phyloP scores from a whole-genome alignment of 495 filamentous ascomycete species.

The Immersiella caudata region DNA sequence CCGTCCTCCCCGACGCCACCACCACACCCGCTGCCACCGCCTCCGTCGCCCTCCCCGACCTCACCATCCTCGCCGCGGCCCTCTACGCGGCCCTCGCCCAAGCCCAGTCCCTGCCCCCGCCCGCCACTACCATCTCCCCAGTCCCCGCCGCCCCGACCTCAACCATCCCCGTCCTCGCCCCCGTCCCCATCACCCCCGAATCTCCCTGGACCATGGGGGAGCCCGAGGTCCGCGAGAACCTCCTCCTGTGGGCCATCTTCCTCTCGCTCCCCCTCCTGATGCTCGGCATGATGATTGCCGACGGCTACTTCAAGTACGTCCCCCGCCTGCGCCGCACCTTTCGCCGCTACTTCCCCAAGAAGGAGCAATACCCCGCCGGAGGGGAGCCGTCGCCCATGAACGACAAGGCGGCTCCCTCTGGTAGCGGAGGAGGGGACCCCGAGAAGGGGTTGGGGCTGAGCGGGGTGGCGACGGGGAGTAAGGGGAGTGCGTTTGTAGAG shows the following conservation, averaged over 20 bases:
- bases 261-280: neutral
- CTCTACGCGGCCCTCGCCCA: neutral
- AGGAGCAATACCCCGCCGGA: no score
- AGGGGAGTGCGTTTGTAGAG: neutral
- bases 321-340: neutral
- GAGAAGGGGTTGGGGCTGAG: neutral
- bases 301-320: neutral
- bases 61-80: neutral
- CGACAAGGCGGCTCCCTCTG: no score
- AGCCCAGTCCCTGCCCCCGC: neutral
- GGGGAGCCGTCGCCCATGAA: no score
- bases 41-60: neutral
- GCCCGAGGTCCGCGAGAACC: neutral
- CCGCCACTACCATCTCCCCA: neutral
- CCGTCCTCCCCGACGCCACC: no score
- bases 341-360: neutral
- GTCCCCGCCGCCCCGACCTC: neutral
- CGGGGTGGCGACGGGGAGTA: neutral
- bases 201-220: neutral
- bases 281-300: neutral
- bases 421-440: neutral
- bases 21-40: neutral
- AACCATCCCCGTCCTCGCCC: neutral
- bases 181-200: neutral
- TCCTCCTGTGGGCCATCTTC: neutral